A percentile compares a stretch with the other conserved stretches of the same genome.
phyloP scores from a whole-genome alignment of 2,329 filamentous ascomycete species.

The Monilinia laxa region DNA sequence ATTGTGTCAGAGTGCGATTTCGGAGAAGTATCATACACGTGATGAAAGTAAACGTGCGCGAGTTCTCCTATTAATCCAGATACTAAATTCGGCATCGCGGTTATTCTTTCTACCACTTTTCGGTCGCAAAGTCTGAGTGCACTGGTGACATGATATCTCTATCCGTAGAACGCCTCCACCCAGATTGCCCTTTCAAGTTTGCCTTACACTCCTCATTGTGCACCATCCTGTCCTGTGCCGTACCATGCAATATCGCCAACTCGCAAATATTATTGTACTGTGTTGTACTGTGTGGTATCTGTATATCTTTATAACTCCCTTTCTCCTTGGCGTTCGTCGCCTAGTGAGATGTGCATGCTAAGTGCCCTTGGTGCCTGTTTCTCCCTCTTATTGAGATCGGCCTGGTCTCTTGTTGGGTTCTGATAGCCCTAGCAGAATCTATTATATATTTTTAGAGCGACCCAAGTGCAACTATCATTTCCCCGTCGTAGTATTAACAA shows the following conservation, averaged over 20 bases:
- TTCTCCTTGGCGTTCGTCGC: neutral
- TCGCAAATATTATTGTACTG: neutral
- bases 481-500: conserved; percentile 45
- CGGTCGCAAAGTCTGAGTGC: neutral
- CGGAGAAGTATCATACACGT: neutral
- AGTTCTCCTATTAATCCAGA: neutral
- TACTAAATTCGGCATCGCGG: neutral
- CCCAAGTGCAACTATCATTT: conserved; percentile 11
- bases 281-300: conserved; percentile 5
- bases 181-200: neutral
- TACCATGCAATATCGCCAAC: neutral
- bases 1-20: neutral
- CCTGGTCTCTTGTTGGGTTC: neutral
- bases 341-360: neutral
- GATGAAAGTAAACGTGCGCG: neutral
- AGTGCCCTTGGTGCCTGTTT: neutral
- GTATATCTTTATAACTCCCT: neutral
- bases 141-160: neutral
- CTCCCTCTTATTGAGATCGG: neutral
- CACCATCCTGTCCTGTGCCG: neutral
- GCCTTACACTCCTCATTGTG: neutral
- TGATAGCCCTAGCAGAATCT: neutral
- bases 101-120: neutral
- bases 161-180: neutral
- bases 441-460: neutral